Evolutionary conservation across 177 flowering plant species (phyloP), one percentile per base, ranked within the genome.

Genomic region (Vitis hybrid): DNA sequence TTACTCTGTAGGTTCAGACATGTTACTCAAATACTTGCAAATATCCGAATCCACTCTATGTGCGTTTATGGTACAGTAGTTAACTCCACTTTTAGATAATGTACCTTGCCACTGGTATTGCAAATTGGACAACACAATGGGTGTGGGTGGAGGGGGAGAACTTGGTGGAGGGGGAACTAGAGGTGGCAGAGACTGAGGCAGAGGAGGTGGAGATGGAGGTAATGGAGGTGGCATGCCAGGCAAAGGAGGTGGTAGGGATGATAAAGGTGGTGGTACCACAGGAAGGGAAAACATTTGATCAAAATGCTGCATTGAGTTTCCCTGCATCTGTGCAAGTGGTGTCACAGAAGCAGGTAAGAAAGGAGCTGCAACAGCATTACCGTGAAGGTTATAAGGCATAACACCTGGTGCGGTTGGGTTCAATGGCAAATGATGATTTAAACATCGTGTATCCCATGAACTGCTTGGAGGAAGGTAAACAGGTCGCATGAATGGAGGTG

Each of bases 61-160:
- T 13, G 98, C 94, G 83, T 66, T 70, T 60, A 94, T 70, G 52
- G 85, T 82, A 73, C 95, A 91, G 72, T 88, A 96, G 60, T 84
- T 85, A 73, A 90, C 86, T 58, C 99, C 96, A 80, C 98, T 92
- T 81, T 94, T 96, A 73, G 89, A 92, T 56, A 96, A 75, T 11
- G 75, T 59, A 5, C 98, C 99, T 80, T 82, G 91, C 99, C 98
- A 94, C 69, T 79, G 87, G 73, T 79, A 76, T 52, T 78, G 82
- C 64, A 61, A 48, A 58, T 52, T 35, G 46, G 46, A 35, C 46
- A 6, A 35, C 46, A 35, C 46, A 35, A 35, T 6, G 7, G 81
- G 81, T 2, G 83, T 87, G 51, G 80, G 84, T 6, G 88, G 84
- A 59, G 86, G 82, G 6, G 79, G 80, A 9, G 81, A 65, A 70